A percentile compares a stretch with the other conserved stretches of the same genome.
These are phyloP conservation scores for Vigna nakashimae DNA, from an alignment of 306 rosid genomes.

Conservation along the genomic window DNA sequence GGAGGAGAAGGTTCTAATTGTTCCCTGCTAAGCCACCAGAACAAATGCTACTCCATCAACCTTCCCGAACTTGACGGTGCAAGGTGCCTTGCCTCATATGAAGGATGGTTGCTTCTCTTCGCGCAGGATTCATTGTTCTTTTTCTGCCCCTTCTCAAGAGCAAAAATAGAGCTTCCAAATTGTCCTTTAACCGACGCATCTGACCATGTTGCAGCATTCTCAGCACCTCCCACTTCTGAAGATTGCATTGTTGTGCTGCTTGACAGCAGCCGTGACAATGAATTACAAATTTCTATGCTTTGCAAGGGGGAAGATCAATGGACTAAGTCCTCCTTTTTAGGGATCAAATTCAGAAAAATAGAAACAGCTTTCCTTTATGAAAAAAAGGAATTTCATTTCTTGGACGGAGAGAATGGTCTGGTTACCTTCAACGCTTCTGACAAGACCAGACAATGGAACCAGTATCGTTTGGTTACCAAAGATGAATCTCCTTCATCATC, in stretches of 20 bases:
- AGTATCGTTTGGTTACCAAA: no score
- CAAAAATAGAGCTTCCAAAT: slow-evolving; percentile 45
- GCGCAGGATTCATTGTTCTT: slow-evolving; percentile 36
- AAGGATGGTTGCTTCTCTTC: slow-evolving; percentile 53
- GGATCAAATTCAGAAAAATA: no score
- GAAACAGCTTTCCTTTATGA: background rate
- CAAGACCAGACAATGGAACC: no score
- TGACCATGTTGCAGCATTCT: slow-evolving; percentile 47
- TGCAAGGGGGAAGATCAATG: background rate
- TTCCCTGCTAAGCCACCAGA: background rate
- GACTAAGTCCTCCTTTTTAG: accelerated
- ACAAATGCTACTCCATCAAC: background rate
- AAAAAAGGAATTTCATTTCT: background rate
- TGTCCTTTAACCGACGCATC: slow-evolving; percentile 24
- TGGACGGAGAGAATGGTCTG: background rate
- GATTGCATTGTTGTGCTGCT: slow-evolving; percentile 30
- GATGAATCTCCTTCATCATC: background rate
- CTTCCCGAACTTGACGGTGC: slow-evolving; percentile 41
- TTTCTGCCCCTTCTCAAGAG: slow-evolving; percentile 46
- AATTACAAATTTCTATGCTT: slow-evolving; percentile 6
- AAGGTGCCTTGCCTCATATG: slow-evolving; percentile 38
- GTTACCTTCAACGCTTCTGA: background rate
- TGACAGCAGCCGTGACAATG: background rate
- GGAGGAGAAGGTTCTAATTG: slow-evolving; percentile 25
- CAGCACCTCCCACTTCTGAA: slow-evolving; percentile 37